These are phyloP conservation scores for Paxillus ammoniavirescens DNA, from an alignment of 768 basidiomycete species.

Conservation along the genomic window DNA sequence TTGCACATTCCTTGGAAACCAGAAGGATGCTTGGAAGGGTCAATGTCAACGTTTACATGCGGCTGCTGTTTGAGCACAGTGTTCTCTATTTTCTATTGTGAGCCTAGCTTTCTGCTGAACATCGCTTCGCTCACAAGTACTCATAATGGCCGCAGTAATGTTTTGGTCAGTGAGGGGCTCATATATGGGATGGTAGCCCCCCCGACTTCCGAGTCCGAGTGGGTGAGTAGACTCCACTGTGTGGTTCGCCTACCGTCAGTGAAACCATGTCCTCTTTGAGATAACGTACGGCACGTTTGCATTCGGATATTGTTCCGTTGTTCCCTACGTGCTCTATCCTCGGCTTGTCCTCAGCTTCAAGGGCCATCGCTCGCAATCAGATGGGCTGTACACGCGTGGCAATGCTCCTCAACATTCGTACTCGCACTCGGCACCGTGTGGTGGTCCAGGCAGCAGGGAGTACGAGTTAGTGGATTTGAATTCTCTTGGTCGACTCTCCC, in stretches of 20 bases:
- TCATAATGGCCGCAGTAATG: slow-evolving; percentile 1
- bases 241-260: no score
- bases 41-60: slow-evolving; percentile 10
- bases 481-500: no score
- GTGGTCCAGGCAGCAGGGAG: no score
- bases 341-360: slow-evolving; percentile 8
- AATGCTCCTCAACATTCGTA: not conserved
- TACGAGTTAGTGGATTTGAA: no score
- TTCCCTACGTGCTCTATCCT: slow-evolving; percentile 8
- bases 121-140: not conserved
- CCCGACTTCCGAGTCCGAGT: no score
- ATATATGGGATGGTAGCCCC: not conserved
- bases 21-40: not conserved
- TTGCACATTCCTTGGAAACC: slow-evolving; percentile 1
- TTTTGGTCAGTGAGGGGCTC: not conserved
- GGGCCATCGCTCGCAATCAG: not conserved
- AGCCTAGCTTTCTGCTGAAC: not conserved
- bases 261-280: not conserved
- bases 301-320: not conserved
- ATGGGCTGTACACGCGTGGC: not conserved
- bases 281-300: not conserved
- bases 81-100: slow-evolving; percentile 13
- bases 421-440: no score
- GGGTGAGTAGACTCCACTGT: not conserved
- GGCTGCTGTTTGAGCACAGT: slow-evolving; percentile 7